Conservation (phyloP, 371 early-diverging fungal genomes). For the Rhizopus arrhizus region DNA sequence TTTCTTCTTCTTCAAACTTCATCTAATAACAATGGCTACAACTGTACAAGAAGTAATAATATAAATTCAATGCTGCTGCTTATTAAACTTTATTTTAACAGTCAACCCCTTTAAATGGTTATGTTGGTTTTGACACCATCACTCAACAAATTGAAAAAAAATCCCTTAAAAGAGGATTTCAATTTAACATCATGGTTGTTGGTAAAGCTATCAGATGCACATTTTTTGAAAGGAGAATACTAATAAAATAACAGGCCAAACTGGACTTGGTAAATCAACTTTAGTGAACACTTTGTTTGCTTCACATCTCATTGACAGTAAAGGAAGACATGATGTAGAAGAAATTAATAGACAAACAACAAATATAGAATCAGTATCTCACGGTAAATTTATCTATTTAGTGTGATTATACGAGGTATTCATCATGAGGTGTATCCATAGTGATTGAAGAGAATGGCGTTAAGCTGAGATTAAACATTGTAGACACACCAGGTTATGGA, state of each 20-base stretch:
- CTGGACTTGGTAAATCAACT: slow-evolving; percentile 98
- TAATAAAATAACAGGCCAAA: slow-evolving; percentile 71
- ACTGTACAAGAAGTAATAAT: slow-evolving; percentile 1
- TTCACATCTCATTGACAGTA: slow-evolving; percentile 81
- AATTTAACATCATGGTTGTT: slow-evolving; percentile 93
- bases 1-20: too few relatives aligned
- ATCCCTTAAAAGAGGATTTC: slow-evolving; percentile 90
- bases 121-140: slow-evolving; percentile 95
- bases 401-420: not conserved
- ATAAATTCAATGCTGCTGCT: not conserved
- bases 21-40: not conserved
- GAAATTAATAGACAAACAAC: slow-evolving; percentile 76
- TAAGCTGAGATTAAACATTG: slow-evolving; percentile 78
- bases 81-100: not conserved
- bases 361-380: slow-evolving; percentile 80
- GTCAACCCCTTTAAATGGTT: slow-evolving; percentile 50
- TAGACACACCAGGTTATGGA: slow-evolving; percentile 81
- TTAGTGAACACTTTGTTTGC: slow-evolving; percentile 95
- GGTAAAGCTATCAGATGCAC: slow-evolving; percentile 48
- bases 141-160: slow-evolving; percentile 91
- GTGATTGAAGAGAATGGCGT: slow-evolving; percentile 86
- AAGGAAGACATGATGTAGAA: slow-evolving; percentile 73
- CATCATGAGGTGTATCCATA: slow-evolving; percentile 20
- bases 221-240: not conserved
- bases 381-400: slow-evolving; percentile 48